phyloP scores from a whole-genome alignment of 2,329 filamentous ascomycete species.

The Pseudogymnoascus sp. region DNA sequence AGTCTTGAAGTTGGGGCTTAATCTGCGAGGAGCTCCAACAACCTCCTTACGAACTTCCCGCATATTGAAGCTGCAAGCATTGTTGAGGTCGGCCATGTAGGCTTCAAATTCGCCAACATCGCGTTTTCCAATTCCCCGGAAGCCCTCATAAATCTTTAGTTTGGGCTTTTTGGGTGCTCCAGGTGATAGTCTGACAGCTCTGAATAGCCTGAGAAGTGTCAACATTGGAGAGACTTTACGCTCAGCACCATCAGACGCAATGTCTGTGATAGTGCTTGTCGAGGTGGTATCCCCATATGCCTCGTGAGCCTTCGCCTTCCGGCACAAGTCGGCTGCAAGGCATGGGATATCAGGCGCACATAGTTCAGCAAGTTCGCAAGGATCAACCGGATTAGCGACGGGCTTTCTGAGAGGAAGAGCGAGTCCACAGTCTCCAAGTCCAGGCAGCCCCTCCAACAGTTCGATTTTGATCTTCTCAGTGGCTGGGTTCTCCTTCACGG shows the following conservation, averaged over 20 bases:
- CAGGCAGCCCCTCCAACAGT: not conserved
- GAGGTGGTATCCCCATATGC: not conserved
- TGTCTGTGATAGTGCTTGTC: no score
- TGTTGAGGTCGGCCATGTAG: not conserved
- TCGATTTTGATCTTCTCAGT: conserved; percentile 1
- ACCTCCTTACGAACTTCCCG: not conserved
- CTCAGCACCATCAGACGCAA: not conserved
- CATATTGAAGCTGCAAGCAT: conserved; percentile 2
- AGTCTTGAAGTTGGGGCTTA: not conserved
- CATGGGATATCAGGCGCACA: not conserved
- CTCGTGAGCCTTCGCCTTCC: not conserved
- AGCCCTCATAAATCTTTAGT: not conserved
- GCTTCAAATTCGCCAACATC: not conserved
- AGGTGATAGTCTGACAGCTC: not conserved
- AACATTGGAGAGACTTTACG: not conserved
- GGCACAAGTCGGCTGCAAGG: not conserved
- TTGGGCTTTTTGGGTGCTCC: not conserved
- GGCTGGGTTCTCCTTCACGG: not conserved
- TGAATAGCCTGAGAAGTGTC: not conserved
- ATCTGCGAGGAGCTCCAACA: not conserved
- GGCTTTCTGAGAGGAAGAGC: not conserved
- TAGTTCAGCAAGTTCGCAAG: not conserved
- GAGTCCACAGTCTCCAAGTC: not conserved
- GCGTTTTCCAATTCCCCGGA: not conserved
- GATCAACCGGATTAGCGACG: not conserved